Evolutionary conservation across 2,329 filamentous ascomycete genomes (phyloP), one percentile per base, ranked within the genome.

Genomic region (Ophiostoma ips): DNA sequence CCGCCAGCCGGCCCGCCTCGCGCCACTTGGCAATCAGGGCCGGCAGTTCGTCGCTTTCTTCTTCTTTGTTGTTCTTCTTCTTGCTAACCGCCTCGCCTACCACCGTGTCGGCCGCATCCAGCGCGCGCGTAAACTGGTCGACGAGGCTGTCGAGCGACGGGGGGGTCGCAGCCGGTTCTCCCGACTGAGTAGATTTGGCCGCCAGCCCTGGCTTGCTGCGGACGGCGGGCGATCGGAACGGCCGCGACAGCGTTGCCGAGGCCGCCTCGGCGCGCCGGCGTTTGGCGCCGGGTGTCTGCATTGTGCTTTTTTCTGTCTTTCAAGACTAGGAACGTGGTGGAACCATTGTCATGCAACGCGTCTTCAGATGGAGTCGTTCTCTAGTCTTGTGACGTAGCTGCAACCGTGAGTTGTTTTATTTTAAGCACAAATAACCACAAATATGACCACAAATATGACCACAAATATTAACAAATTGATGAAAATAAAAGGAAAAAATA

Each of bases 171-270:
- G 41, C 21, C 16, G 16, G 10, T 16, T 37, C 13, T 33, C 19
- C n/a, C 24, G 15, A 3, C 16, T 30, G 35, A n/a, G n/a, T n/a
- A n/a, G n/a, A n/a, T n/a, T n/a, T n/a, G n/a, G n/a, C n/a, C n/a
- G n/a, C n/a, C n/a, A n/a, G n/a, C n/a, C 24, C 24, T 28, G 24
- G 24, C 24, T 28, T 28, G 30, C 3, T 33, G n/a, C 21, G 33
- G n/a, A 55, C 43, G 1, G 37, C 58, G 2, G 82, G 83, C 43
- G 83, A 86, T 56, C 81, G 80, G 67, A 87, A 87, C 0, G 83
- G 83, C 60, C 81, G 83, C 54, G 74, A 73, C 45, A 86, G 72
- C 7, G 74, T 73, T n/a, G 69, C 70, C 19, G 71, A 65, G 36
- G 76, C 72, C 41, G 72, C 67, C 52, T 81, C 72, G 55, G 83